Evolutionary conservation across 495 filamentous ascomycete species (phyloP).

Genomic region (Lineolata rhizophorae): DNA sequence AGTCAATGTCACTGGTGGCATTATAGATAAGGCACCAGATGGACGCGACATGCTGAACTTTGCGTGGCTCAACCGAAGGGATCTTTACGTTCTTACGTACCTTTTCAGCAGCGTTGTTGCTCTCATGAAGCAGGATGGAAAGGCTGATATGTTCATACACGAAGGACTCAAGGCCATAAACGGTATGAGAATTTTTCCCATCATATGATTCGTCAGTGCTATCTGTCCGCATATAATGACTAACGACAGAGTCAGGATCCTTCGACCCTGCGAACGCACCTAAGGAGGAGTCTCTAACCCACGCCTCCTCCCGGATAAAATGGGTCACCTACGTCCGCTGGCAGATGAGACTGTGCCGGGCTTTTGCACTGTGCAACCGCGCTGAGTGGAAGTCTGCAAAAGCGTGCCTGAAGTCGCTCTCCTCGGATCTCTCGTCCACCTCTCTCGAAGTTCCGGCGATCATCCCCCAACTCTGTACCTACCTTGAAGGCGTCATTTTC

Average conservation of each 20-base stretch:
- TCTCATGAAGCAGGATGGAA: constrained; percentile 40
- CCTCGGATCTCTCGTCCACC: constrained; percentile 14
- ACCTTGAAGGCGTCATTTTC: constrained; percentile 52
- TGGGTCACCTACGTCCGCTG: constrained; percentile 33
- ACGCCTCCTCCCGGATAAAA: constrained; percentile 17
- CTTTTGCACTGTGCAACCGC: constrained; percentile 35
- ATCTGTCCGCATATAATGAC: too few species aligned
- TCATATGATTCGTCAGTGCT: constrained; percentile 9
- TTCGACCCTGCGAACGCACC: constrained; percentile 10
- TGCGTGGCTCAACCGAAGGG: constrained; percentile 41
- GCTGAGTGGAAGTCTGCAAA: constrained; percentile 40
- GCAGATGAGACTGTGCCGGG: constrained; percentile 35
- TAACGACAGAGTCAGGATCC: constrained; percentile 17
- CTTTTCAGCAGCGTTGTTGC: constrained; percentile 50
- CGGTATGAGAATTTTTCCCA: constrained; percentile 18
- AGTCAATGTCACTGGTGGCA: constrained; percentile 16
- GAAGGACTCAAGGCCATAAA: constrained; percentile 38
- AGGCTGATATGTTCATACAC: constrained; percentile 41
- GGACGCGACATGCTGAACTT: constrained; percentile 26
- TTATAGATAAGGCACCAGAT: constrained; percentile 13
- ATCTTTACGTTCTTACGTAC: constrained; percentile 49
- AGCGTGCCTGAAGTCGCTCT: constrained; percentile 21
- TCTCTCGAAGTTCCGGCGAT: constrained; percentile 21
- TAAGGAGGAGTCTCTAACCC: constrained; percentile 24
- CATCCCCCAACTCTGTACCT: constrained; percentile 28